Evolutionary conservation across 495 filamentous ascomycete species (phyloP).

Genomic region (Thermothielavioides terrestris): DNA sequence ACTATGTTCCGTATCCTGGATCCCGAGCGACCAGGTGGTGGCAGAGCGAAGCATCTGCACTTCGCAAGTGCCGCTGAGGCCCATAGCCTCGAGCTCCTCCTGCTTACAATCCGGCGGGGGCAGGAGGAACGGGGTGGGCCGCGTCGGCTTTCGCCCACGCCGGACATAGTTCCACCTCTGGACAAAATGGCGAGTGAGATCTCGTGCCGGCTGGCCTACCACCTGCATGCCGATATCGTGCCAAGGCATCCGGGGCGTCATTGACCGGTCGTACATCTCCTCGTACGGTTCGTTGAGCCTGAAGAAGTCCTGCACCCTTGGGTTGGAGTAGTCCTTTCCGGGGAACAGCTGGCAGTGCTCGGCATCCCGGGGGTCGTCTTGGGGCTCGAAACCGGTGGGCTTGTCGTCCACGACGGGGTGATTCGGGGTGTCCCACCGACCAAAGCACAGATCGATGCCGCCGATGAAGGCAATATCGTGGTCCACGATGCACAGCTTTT

Average conservation of each 20-base stretch:
- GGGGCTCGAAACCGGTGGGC: constrained; percentile 81
- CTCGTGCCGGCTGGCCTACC: constrained; percentile 88
- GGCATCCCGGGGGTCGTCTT: constrained; percentile 65
- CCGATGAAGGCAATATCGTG: constrained; percentile 95
- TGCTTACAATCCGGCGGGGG: constrained; percentile 86
- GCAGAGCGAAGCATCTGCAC: constrained; percentile 91
- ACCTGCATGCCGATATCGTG: constrained; percentile 99
- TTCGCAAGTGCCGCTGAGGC: constrained; percentile 87
- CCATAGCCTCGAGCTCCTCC: constrained; percentile 77
- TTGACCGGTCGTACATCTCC: constrained; percentile 94
- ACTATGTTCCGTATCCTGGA: constrained; percentile 78
- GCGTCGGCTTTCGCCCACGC: constrained; percentile 84
- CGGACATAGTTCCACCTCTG: constrained; percentile 98
- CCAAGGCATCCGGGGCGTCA: constrained; percentile 93
- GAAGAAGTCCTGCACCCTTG: constrained; percentile 90
- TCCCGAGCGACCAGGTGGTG: constrained; percentile 84
- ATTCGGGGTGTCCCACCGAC: constrained; percentile 92
- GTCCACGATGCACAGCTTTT: constrained; percentile 93
- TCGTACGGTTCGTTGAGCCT: constrained; percentile 90
- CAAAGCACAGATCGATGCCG: constrained; percentile 95
- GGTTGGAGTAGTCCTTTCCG: constrained; percentile 98
- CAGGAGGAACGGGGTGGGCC: constrained; percentile 86
- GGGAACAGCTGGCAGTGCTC: constrained; percentile 96
- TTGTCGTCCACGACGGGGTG: constrained; percentile 89
- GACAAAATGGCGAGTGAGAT: constrained; percentile 95